Conservation (phyloP, 2,329 filamentous ascomycete genomes). For the Botrytis galanthina region DNA sequence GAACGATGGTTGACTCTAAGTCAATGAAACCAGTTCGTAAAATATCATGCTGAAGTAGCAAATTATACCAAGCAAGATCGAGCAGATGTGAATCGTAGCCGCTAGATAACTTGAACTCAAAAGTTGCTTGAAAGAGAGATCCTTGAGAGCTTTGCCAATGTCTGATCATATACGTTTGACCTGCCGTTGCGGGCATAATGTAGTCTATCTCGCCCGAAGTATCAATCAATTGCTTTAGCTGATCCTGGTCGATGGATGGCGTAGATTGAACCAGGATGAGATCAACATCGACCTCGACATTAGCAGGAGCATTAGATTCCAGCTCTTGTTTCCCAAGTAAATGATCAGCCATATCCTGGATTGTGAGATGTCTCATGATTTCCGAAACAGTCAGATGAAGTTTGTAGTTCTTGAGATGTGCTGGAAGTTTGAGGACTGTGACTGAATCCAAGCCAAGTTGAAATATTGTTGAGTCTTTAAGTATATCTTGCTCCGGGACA, state of each 20-base stretch:
- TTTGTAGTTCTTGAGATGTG: slow-evolving; percentile 62
- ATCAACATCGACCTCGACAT: slow-evolving; percentile 44
- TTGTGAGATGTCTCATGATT: slow-evolving; percentile 64
- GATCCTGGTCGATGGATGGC: slow-evolving; percentile 40
- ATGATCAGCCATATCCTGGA: slow-evolving; percentile 59
- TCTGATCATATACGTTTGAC: slow-evolving; percentile 78
- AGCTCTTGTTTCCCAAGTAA: slow-evolving; percentile 27
- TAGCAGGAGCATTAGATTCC: slow-evolving; percentile 33
- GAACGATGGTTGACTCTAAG: slow-evolving; percentile 56
- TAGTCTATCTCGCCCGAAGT: slow-evolving; percentile 44
- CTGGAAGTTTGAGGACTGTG: slow-evolving; percentile 79
- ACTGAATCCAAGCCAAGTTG: slow-evolving; percentile 90
- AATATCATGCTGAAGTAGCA: slow-evolving; percentile 58
- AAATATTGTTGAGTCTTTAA: slow-evolving; percentile 65
- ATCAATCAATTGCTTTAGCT: slow-evolving; percentile 44
- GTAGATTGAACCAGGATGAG: slow-evolving; percentile 44
- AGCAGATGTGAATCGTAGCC: slow-evolving; percentile 44
- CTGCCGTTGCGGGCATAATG: slow-evolving; percentile 68
- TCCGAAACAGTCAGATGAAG: slow-evolving; percentile 67
- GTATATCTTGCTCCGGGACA: slow-evolving; percentile 56
- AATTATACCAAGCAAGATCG: slow-evolving; percentile 56
- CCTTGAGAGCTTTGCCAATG: slow-evolving; percentile 70
- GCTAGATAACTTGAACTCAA: slow-evolving; percentile 53
- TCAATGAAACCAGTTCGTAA: slow-evolving; percentile 64
- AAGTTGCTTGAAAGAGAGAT: slow-evolving; percentile 69